phyloP scores from a whole-genome alignment of 164 flowering plant species.

The Stephania cephalantha region DNA sequence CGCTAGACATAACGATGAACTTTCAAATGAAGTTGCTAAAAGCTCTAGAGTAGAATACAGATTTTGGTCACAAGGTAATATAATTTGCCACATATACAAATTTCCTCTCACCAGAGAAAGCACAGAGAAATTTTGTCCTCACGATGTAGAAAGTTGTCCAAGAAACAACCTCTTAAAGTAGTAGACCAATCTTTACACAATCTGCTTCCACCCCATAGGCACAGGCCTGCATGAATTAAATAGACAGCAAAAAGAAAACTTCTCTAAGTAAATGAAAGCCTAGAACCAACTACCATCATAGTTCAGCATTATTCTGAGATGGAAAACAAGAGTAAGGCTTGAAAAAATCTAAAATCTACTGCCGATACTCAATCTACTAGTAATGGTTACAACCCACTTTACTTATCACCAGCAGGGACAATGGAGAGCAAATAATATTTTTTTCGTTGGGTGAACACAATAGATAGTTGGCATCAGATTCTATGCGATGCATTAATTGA shows the following conservation, averaged over 20 bases:
- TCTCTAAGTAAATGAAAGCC: not conserved
- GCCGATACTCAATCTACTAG: not conserved
- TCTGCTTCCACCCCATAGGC: not conserved
- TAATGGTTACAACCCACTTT: not conserved
- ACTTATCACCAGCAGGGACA: not conserved
- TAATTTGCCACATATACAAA: slow-evolving; percentile 21
- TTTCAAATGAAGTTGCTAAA: not conserved
- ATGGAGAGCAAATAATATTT: not conserved
- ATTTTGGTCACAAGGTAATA: slow-evolving; percentile 6
- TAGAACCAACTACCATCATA: not conserved
- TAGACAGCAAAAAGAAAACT: not conserved
- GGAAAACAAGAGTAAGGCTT: not conserved
- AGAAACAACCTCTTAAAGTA: slow-evolving; percentile 3
- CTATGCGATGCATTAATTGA: not conserved
- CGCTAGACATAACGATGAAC: not conserved
- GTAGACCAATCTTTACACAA: slow-evolving; percentile 11
- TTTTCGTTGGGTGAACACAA: too few relatives aligned
- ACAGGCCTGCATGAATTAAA: slow-evolving; percentile 7
- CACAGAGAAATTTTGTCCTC: slow-evolving; percentile 2
- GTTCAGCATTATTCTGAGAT: too few relatives aligned
- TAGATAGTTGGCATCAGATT: not conserved
- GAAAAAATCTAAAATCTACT: not conserved
- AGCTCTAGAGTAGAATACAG: slow-evolving; percentile 9
- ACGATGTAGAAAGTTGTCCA: not conserved
- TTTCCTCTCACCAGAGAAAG: slow-evolving; percentile 9